Evolutionary conservation across 1,284 basidiomycete species (phyloP), one percentile per base, ranked within the genome.

Genomic region (Ustilago esculenta): DNA sequence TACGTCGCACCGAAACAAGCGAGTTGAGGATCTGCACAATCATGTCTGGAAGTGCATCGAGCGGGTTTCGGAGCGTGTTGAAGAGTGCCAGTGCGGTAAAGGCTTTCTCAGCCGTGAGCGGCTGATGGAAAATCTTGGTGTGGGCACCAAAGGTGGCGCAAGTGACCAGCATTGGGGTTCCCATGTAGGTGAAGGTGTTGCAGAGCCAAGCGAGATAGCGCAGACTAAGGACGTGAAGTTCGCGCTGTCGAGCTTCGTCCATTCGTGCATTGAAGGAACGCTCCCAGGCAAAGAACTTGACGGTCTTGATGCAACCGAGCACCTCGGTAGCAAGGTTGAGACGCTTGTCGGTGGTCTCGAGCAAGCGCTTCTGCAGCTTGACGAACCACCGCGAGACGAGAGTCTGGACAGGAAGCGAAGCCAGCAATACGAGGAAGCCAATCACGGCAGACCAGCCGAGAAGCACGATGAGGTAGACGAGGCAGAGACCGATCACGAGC

Each of bases 101-200:
- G 10, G 84, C 84, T n/a, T 80, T 82, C 42, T 84, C 80, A 17
- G 84, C 85, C 1, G 84, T 84, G 9, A 87, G 77, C 24, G 83
- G 76, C 60, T 82, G 70, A 65, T 84, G 83, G 76, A 86, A 82
- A 9, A 86, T 75, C 3, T 84, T 61, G 12, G 86, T 86, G 73
- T 87, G 90, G 30, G 87, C 86, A 7, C 86, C 85, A 77, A 88
- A 91, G 0, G 90, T 90, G 17, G 85, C 84, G 32, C 88, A 76
- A 86, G 90, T 91, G 14, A 87, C 88, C 12, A 85, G 64, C 32
- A 88, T 64, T 4, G 89, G 82, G 0, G 90, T 89, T 32, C 90
- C 86, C 47, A 79, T 84, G 17, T 83, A 82, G 41, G 84, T 68
- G 12, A 84, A 65, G 15, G 83, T 82, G 24, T 80, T 80, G 29